Base-by-base conservation (phyloP, 306 rosid species). In the Medicago ruthenica region DNA sequence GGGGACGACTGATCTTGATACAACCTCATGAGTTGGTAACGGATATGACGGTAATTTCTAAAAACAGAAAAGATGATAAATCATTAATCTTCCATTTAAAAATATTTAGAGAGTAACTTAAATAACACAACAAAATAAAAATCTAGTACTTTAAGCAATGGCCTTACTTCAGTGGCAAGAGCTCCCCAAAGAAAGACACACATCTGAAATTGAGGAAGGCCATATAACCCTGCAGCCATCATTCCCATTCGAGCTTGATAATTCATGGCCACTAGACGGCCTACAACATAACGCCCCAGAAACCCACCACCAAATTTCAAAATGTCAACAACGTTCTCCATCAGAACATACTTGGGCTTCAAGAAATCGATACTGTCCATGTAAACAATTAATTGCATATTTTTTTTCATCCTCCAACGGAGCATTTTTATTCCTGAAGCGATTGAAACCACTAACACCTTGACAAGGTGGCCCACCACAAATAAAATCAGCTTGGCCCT, bases 401-500 rank as follows among this genome's bases (percentile, higher is more conserved):
- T 93, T 16, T 91, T n/a, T 91, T 2, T 18, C 73, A 84, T 93
- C 98, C 5, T 83, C 82, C 5, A 90, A 67, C 1, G 97, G 98
- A 34, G 73, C 82, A 0, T 67, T 50, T 2, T 0, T 14, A 9
- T 93, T 83, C 64, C 98, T 79, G 15, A 86, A 93, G 12, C 98
- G 91, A 67, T 93, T 93, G 74, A 85, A 90, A 21, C 98, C 98
- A 9, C 98, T 93, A 6, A 93, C 74, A 8, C 98, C 98, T 78
- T 91, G 98, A 22, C 98, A 93, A 1, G 98, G 98, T 2, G 98
- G 98, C 12, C 98, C 98, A 9, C 98, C 98, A 10, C 98, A 93
- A 15, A 93, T 79, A 8, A 91, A 87, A 77, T 93, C 90, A 76
- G 86, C 97, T 72, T 87, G 91, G 53, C 98, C 98, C 98, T 93